Base-by-base conservation (phyloP, 495 filamentous ascomycete species). In the Penicillium daleae region DNA sequence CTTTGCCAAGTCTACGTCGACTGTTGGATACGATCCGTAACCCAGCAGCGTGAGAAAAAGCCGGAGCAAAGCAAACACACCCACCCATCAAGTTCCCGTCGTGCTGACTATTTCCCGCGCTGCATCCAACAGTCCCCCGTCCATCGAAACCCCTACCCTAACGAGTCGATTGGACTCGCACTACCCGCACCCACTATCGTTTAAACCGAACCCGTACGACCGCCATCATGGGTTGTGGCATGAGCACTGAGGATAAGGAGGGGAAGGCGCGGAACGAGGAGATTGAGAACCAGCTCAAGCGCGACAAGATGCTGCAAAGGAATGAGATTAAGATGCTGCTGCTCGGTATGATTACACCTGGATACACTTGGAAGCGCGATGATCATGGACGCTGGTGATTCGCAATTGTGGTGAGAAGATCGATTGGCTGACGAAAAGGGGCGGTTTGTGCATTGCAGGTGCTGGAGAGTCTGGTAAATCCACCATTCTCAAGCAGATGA, bases 201-300 rank as follows among this genome's bases (percentile, higher is more conserved):
- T 66, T 61, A 66, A 66, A 71, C 60, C 51, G 40, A 57, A 31
- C 57, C 61, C 57, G 66, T 27, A 70, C 37, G 5, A 66, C 75
- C 75, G 85, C 73, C 91, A 92, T 85, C 67, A 99, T 99, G 95
- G 95, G 95, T 89, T 99, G 95, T 78, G 93, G 93, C 78, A 97
- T 97, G 93, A 98, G 96, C 73, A 96, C 96, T 70, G 95, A 98
- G 86, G 95, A 97, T 82, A 97, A 97, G 92, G 95, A 99, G 92
- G 96, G 95, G 80, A 97, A 97, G 90, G 88, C 91, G 79, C 87
- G 93, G 70, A 98, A 99, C 78, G 95, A 97, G 84, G 93, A 97
- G 88, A 99, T 99, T 74, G 95, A 99, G 80, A 97, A 97, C 78
- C 90, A 94, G 84, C 83, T 99, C 72, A 96, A 96, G 83, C 86